phyloP scores from a whole-genome alignment of 345 rosid genomes.

The Rubroshorea leprosula region DNA sequence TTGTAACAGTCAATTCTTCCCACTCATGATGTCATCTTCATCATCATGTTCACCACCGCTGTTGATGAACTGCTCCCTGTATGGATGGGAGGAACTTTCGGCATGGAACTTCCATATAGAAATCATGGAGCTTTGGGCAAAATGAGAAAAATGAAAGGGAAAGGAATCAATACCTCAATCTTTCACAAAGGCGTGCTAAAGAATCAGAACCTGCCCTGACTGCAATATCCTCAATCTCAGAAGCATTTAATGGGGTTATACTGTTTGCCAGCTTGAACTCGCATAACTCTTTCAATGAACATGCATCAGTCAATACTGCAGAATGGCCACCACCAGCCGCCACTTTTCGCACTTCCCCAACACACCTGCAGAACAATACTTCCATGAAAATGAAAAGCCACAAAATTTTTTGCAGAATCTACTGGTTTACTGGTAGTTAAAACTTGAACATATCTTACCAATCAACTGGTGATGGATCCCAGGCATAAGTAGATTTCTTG shows the following conservation, averaged over 20 bases:
- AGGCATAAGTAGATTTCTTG: constrained; percentile 79
- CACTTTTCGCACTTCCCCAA: constrained; percentile 81
- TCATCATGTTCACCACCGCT: constrained; percentile 32
- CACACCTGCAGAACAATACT: constrained; percentile 61
- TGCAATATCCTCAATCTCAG: constrained; percentile 73
- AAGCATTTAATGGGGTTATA: constrained; percentile 65
- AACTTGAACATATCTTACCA: constrained; percentile 46
- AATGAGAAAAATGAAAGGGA: neutral
- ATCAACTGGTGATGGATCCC: constrained; percentile 96
- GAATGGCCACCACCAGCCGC: constrained; percentile 99
- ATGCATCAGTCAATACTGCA: constrained; percentile 91
- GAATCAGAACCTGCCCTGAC: constrained; percentile 77
- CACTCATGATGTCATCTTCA: constrained; percentile 29
- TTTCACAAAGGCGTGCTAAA: constrained; percentile 87
- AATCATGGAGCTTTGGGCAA: too few relatives aligned
- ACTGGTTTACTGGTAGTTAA: constrained; percentile 5
- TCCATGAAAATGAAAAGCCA: constrained; percentile 12
- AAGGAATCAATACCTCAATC: constrained; percentile 54
- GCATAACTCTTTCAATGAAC: constrained; percentile 85
- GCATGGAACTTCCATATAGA: too few relatives aligned
- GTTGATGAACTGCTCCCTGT: constrained; percentile 71
- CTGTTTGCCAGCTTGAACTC: constrained; percentile 85
- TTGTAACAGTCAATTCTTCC: neutral
- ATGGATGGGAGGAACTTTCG: too few relatives aligned
- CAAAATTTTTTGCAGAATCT: constrained; percentile 15